Evolutionary conservation across 202 grass and related monocot species (phyloP).

Genomic region (Eragrostis tef): DNA sequence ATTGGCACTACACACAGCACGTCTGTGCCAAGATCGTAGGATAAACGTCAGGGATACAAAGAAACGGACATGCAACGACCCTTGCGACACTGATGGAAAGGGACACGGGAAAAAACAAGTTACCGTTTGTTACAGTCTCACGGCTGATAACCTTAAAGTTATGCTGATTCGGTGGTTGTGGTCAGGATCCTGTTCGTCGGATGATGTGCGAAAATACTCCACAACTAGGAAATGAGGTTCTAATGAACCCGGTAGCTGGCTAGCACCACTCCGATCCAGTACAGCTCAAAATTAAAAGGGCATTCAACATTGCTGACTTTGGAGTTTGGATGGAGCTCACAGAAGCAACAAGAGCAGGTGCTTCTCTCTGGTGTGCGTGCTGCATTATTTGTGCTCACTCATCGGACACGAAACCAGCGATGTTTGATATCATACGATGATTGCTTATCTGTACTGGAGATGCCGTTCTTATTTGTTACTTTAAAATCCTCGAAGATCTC

Average conservation of each 20-base stretch:
- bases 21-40: too few relatives aligned
- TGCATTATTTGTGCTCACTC: background rate
- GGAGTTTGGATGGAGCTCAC: background rate
- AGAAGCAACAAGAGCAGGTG: background rate
- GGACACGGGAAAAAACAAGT: background rate
- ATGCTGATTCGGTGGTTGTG: slow-evolving; percentile 15
- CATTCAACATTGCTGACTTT: background rate
- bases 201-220: background rate
- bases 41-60: background rate
- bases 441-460: background rate
- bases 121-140: background rate
- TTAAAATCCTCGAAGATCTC: slow-evolving; percentile 42
- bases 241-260: background rate
- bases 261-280: background rate
- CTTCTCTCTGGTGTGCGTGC: background rate
- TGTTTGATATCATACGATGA: background rate
- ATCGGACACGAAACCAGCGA: background rate
- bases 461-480: slow-evolving; percentile 13
- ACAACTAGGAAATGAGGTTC: background rate
- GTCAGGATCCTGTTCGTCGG: background rate
- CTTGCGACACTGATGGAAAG: background rate
- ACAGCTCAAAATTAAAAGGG: slow-evolving; percentile 3
- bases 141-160: background rate
- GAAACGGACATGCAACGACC: background rate
- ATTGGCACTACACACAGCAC: background rate